Percentiles rank a stretch among this genome's conserved stretches.
Conservation (phyloP, 164 flowering plant species). For the Buxus sempervirens region DNA sequence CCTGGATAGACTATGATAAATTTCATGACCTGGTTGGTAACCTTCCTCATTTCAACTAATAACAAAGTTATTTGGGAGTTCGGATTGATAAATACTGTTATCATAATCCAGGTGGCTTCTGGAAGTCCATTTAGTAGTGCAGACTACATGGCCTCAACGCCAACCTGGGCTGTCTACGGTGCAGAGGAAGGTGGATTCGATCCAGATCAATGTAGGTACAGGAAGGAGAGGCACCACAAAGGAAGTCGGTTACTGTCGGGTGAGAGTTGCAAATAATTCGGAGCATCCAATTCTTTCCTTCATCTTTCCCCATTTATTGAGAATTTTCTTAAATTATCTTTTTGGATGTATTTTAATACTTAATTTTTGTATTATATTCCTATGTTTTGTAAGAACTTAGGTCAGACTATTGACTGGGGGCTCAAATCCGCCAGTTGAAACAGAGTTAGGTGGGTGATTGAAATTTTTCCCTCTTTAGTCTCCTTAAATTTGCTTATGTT, state of each 20-base stretch:
- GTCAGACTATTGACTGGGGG: neutral
- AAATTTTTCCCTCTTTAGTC: neutral
- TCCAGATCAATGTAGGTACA: slow-evolving; percentile 70
- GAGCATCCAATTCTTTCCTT: slow-evolving; percentile 1
- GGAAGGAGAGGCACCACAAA: slow-evolving; percentile 83
- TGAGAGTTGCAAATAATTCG: slow-evolving; percentile 1
- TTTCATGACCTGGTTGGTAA: slow-evolving; percentile 85
- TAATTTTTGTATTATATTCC: no score
- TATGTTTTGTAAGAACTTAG: neutral
- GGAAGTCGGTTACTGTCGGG: slow-evolving; percentile 19
- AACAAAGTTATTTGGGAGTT: neutral
- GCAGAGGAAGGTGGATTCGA: slow-evolving; percentile 98
- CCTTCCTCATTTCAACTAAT: neutral
- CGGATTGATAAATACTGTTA: neutral
- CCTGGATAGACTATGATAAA: slow-evolving; percentile 98
- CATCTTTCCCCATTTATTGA: neutral
- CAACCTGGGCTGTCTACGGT: slow-evolving; percentile 95
- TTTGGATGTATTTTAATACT: no score
- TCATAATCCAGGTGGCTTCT: slow-evolving; percentile 61
- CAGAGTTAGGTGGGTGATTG: neutral
- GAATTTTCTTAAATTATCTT: neutral
- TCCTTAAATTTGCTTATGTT: neutral
- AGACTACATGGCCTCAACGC: slow-evolving; percentile 89
- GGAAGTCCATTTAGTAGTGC: slow-evolving; percentile 71
- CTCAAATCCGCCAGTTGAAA: neutral